Base-by-base conservation (phyloP, 2,329 filamentous ascomycete species). In the Cercospora sp. region DNA sequence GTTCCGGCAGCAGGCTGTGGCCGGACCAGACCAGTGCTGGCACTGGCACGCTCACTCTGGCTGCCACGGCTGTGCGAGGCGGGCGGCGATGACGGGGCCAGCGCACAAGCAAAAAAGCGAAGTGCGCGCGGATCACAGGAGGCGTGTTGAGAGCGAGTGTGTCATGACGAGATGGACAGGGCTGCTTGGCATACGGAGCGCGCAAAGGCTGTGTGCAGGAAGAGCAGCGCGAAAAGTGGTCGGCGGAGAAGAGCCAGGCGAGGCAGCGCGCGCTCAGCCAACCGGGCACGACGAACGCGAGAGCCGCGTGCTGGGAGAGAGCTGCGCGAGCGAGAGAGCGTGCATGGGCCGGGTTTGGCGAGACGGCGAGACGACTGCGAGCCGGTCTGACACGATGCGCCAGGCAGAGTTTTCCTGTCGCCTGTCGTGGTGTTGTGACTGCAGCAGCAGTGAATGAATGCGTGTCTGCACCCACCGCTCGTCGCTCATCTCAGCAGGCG, bases 111-210 rank as follows among this genome's bases (percentile, higher is more conserved):
- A 40, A 40, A 40, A 40, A 40, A 40, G 33, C 33, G 33, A 16
- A 13, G 33, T 13, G 33, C 33, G 33, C 33, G 33, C 33, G 33
- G 33, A n/a, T 40, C 33, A 40, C 33, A 40, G 33, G 33, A 40
- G 33, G 33, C 4, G 33, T 36, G 33, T 36, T 36, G 33, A 13
- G 33, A 36, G 33, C 3, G 12, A 1, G 33, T 62, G 23, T 42
- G 60, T 53, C 60, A 63, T 63, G 60, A 45, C 59, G 59, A 48
- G 59, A 61, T 23, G 36, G 12, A 28, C 18, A 28, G 3, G 59
- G 12, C 59, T 45, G 40, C 40, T 18, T 45, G 40, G 33, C 33
- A 16, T 36, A 36, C 33, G 33, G 33, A 36, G 33, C 33, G 33
- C 33, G 33, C 33, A 36, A 36, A 36, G 33, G 33, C 33, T 36